A percentile compares a stretch with the other conserved stretches of the same genome.
phyloP scores from a whole-genome alignment of 1,284 basidiomycete species.

The Omphalotus olearius region DNA sequence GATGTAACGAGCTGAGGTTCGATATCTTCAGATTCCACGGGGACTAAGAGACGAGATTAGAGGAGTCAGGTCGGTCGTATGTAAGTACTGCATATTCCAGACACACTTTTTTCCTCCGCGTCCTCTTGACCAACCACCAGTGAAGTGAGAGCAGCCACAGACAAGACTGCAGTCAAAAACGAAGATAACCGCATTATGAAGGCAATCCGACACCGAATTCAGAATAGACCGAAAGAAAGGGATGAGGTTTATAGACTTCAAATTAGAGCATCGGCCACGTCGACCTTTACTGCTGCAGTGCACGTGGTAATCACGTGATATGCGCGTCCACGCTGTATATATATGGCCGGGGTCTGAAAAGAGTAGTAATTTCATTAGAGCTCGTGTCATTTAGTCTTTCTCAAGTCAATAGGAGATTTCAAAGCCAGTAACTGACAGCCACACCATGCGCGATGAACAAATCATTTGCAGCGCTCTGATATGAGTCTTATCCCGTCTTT shows the following conservation, averaged over 20 bases:
- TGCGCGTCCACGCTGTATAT: too few species aligned
- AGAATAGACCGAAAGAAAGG: slow-evolving; percentile 2
- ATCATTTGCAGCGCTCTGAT: too few species aligned
- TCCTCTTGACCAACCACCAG: neutral
- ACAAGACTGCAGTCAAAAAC: slow-evolving; percentile 26
- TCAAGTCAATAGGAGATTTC: too few species aligned
- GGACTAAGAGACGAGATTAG: neutral
- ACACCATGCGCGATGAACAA: too few species aligned
- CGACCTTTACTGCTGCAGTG: neutral
- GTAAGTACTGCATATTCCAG: neutral
- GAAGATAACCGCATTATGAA: slow-evolving; percentile 31
- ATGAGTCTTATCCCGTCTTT: too few species aligned
- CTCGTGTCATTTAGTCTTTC: too few species aligned
- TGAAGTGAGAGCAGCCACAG: slow-evolving; percentile 23
- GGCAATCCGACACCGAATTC: neutral
- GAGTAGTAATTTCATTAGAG: too few species aligned
- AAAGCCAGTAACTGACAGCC: too few species aligned
- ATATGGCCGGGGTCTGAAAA: too few species aligned
- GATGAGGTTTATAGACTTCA: neutral
- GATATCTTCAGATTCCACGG: slow-evolving; percentile 3
- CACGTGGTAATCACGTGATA: too few species aligned
- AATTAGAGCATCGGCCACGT: slow-evolving; percentile 1
- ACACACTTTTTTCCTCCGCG: slow-evolving; percentile 8
- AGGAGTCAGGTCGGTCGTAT: too few species aligned
- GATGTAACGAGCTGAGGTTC: slow-evolving; percentile 40